phyloP scores from a whole-genome alignment of 306 rosid species.

The Prunus salicina region DNA sequence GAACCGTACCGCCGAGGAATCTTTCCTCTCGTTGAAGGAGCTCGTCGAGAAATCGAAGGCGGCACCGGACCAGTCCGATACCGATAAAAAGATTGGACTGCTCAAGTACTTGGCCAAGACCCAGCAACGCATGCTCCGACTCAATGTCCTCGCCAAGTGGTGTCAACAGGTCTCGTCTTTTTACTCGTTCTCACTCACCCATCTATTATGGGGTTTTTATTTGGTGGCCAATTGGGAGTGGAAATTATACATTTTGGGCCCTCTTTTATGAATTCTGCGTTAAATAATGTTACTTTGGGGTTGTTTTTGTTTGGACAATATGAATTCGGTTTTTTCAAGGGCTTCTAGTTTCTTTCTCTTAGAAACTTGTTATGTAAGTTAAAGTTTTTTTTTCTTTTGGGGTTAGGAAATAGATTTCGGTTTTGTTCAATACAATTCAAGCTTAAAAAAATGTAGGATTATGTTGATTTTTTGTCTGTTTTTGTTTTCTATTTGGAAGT shows the following conservation, averaged over 20 bases:
- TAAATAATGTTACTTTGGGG: conserved; percentile 12
- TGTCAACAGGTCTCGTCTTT: conserved; percentile 67
- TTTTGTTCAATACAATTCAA: neutral
- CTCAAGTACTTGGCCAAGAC: conserved; percentile 89
- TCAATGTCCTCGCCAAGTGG: conserved; percentile 94
- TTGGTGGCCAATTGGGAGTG: conserved; percentile 7
- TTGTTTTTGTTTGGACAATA: neutral
- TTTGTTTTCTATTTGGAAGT: neutral
- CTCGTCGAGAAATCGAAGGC: conserved; percentile 76
- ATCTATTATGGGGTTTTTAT: neutral
- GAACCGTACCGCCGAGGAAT: conserved; percentile 80
- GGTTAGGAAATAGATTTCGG: neutral
- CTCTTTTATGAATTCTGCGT: neutral
- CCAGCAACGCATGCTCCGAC: conserved; percentile 94
- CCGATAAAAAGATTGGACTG: conserved; percentile 75
- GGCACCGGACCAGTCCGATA: conserved; percentile 58
- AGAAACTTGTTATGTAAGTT: neutral
- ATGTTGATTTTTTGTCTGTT: neutral
- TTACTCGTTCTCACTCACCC: neutral
- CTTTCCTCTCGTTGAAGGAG: conserved; percentile 67
- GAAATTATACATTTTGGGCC: conserved; percentile 1
- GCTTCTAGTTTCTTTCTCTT: neutral
- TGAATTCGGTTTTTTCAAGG: neutral
- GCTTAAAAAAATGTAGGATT: neutral
- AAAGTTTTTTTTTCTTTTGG: neutral